Evolutionary conservation across 1,284 basidiomycete species (phyloP).

Genomic region (Clitocybe nebularis): DNA sequence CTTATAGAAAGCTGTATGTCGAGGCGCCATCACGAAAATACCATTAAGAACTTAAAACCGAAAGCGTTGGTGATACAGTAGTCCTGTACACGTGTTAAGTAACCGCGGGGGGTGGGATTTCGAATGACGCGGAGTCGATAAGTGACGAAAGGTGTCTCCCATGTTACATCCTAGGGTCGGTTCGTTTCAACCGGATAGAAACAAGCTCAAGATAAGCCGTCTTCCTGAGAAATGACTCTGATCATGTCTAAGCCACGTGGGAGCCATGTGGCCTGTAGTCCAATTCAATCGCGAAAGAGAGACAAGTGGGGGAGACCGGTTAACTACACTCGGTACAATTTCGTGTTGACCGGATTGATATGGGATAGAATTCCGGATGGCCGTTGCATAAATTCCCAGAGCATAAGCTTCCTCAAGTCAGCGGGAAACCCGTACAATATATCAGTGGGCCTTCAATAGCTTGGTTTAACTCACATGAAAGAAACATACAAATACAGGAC

Average conservation of each 20-base stretch:
- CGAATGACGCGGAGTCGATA: slow-evolving; percentile 7
- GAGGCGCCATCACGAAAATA: slow-evolving; percentile 5
- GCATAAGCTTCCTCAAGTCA: too few species aligned
- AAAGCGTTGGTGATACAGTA: not conserved
- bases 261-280: slow-evolving; percentile 6
- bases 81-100: slow-evolving; percentile 13
- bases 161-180: slow-evolving; percentile 1
- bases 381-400: not conserved
- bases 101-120: slow-evolving; percentile 15
- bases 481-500: too few species aligned
- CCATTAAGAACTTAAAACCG: slow-evolving; percentile 4
- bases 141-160: slow-evolving; percentile 8
- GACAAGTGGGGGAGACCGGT: slow-evolving; percentile 5
- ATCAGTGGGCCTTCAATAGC: too few species aligned
- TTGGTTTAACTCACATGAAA: too few species aligned
- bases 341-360: slow-evolving; percentile 5
- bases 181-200: slow-evolving; percentile 2
- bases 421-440: too few species aligned
- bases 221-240: slow-evolving; percentile 12
- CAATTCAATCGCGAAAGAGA: slow-evolving; percentile 1
- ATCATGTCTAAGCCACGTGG: slow-evolving; percentile 13
- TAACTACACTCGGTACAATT: slow-evolving; percentile 5
- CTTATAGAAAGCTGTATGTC: slow-evolving; percentile 12
- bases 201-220: slow-evolving; percentile 8
- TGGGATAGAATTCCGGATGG: slow-evolving; percentile 3